These are phyloP conservation scores for Neonectria magnoliae DNA, from an alignment of 2,329 filamentous ascomycete genomes.

Conservation along the genomic window DNA sequence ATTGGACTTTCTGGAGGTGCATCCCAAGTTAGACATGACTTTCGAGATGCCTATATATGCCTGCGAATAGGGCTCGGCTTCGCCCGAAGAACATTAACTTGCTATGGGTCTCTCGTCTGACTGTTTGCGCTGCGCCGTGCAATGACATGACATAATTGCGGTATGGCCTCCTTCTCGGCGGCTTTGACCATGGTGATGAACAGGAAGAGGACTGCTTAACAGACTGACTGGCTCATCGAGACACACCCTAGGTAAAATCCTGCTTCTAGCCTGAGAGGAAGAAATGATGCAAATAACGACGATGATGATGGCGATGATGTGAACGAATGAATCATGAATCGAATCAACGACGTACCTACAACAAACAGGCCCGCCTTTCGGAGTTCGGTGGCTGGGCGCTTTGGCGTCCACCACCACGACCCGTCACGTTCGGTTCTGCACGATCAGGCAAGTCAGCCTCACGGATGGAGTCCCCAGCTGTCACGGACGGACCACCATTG, in stretches of 20 bases:
- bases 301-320: not conserved
- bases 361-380: not conserved
- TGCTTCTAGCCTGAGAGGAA: not conserved
- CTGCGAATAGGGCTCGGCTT: not conserved
- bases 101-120: not conserved
- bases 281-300: not conserved
- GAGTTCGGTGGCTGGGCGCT: not conserved
- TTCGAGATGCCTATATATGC: conserved; percentile 4
- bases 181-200: not conserved
- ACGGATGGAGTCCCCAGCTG: conserved; percentile 14
- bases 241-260: not conserved
- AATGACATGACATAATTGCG: not conserved
- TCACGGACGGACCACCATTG: conserved; percentile 28
- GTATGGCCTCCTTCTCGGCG: not conserved
- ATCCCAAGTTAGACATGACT: conserved; percentile 15
- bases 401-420: not conserved
- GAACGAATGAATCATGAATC: not conserved
- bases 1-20: not conserved
- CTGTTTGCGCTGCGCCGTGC: conserved; percentile 11
- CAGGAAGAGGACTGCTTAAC: not conserved
- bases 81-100: not conserved
- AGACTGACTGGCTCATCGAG: not conserved
- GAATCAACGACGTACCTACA: not conserved
- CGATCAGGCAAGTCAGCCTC: conserved; percentile 23
- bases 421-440: conserved; percentile 11